These are phyloP conservation scores for Phytophthora sansomeana DNA, from an alignment of 352 stramenopile genomes.

Conservation along the genomic window DNA sequence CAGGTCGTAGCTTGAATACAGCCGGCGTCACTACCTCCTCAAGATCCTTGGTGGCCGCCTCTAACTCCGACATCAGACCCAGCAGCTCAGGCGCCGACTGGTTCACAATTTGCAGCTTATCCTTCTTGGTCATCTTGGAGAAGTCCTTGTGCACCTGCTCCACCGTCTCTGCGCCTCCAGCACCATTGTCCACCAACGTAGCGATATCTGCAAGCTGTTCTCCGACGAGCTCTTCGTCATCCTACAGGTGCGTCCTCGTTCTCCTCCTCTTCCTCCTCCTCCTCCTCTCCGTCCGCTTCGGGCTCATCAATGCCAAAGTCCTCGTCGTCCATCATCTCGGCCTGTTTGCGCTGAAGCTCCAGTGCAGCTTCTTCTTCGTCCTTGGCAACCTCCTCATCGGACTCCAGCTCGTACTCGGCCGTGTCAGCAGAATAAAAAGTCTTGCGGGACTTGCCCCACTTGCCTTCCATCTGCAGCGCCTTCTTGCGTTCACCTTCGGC, in stretches of 20 bases:
- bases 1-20: conserved; percentile 76
- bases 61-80: conserved; percentile 71
- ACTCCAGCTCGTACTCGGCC: conserved; percentile 83
- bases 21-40: conserved; percentile 72
- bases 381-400: conserved; percentile 79
- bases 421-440: conserved; percentile 90
- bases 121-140: conserved; percentile 87
- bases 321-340: conserved; percentile 86
- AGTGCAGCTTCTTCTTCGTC: conserved; percentile 87
- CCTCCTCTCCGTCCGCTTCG: conserved; percentile 48
- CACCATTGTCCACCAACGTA: conserved; percentile 61
- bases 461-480: conserved; percentile 76
- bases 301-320: conserved; percentile 82
- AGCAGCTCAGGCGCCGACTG: conserved; percentile 85
- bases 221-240: conserved; percentile 76
- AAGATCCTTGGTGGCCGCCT: conserved; percentile 71
- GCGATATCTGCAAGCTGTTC: conserved; percentile 84
- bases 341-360: conserved; percentile 87
- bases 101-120: conserved; percentile 89
- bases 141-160: conserved; percentile 85
- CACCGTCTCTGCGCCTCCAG: conserved; percentile 56
- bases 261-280: conserved; percentile 47
- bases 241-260: conserved; percentile 38
- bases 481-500: conserved; percentile 75
- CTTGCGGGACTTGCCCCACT: conserved; percentile 90